Evolutionary conservation across 192 early-diverging fungal species (phyloP).

Genomic region (Coemansia sp.): DNA sequence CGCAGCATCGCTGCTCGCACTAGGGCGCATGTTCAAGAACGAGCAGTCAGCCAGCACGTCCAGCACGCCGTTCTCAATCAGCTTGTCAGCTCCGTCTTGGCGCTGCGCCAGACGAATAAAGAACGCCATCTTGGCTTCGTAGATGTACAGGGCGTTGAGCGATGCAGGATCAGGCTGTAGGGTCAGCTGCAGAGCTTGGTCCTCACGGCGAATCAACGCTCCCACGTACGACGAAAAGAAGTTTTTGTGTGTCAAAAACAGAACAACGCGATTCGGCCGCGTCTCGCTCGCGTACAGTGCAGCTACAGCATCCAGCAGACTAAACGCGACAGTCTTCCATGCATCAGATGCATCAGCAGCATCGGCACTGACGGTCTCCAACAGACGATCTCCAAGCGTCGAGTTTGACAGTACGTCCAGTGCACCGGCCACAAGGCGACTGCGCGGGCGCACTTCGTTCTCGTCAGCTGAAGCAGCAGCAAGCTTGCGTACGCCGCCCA

Average conservation of each 20-base stretch:
- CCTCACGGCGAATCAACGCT: constrained; percentile 62
- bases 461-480: constrained; percentile 21
- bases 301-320: constrained; percentile 69
- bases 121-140: constrained; percentile 79
- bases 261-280: constrained; percentile 50
- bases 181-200: constrained; percentile 53
- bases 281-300: constrained; percentile 51
- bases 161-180: constrained; percentile 59
- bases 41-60: constrained; percentile 72
- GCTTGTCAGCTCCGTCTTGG: constrained; percentile 70
- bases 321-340: constrained; percentile 85
- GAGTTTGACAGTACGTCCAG: constrained; percentile 36
- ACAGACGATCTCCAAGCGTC: constrained; percentile 65
- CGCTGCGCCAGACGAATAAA: constrained; percentile 77
- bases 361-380: constrained; percentile 76
- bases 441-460: constrained; percentile 1
- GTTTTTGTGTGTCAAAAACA: constrained; percentile 56
- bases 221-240: constrained; percentile 58
- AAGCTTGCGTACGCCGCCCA: constrained; percentile 54
- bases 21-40: constrained; percentile 70
- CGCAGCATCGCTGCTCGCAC: constrained; percentile 13
- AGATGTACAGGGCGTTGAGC: constrained; percentile 66
- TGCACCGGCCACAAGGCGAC: constrained; percentile 54
- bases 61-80: constrained; percentile 77
- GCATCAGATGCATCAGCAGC: constrained; percentile 78